Evolutionary conservation across 345 rosid species (phyloP).

Genomic region (Pugionium dolabratum): DNA sequence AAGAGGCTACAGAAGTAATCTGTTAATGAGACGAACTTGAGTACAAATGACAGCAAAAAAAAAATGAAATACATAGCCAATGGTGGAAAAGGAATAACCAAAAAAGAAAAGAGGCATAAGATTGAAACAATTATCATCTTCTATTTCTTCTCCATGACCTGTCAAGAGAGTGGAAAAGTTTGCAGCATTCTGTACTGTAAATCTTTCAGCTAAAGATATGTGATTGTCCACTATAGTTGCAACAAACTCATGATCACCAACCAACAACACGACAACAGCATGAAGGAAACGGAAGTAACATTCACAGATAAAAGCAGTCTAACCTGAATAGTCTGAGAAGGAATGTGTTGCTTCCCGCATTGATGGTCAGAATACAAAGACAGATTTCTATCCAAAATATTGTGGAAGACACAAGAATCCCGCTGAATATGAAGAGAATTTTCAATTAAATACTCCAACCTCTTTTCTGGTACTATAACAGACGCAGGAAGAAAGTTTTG

Average conservation of each 20-base stretch:
- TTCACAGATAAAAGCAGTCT: slow-evolving; percentile 31
- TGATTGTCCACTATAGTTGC: slow-evolving; percentile 3
- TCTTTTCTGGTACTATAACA: slow-evolving; percentile 60
- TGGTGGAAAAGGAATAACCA: slow-evolving; percentile 15
- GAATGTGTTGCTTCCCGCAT: slow-evolving; percentile 67
- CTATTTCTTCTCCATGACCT: slow-evolving; percentile 11
- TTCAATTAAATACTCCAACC: slow-evolving; percentile 75
- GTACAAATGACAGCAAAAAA: neutral
- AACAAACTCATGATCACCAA: slow-evolving; percentile 23
- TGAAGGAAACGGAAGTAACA: slow-evolving; percentile 11
- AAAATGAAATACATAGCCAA: slow-evolving; percentile 25
- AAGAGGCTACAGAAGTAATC: slow-evolving; percentile 23
- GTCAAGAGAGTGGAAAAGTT: slow-evolving; percentile 10
- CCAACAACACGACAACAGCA: slow-evolving; percentile 13
- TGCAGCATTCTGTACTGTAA: slow-evolving; percentile 10
- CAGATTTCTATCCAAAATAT: slow-evolving; percentile 56
- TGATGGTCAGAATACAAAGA: slow-evolving; percentile 67
- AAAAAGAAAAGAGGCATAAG: slow-evolving; percentile 18
- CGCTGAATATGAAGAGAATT: slow-evolving; percentile 59
- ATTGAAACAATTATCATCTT: slow-evolving; percentile 27
- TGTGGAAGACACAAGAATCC: slow-evolving; percentile 66
- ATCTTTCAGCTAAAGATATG: slow-evolving; percentile 22
- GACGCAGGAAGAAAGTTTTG: slow-evolving; percentile 67
- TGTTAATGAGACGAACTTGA: slow-evolving; percentile 13
- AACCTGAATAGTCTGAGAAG: slow-evolving; percentile 71